phyloP scores from a whole-genome alignment of 371 early-diverging fungal species.

The Synchytrium microbalum region DNA sequence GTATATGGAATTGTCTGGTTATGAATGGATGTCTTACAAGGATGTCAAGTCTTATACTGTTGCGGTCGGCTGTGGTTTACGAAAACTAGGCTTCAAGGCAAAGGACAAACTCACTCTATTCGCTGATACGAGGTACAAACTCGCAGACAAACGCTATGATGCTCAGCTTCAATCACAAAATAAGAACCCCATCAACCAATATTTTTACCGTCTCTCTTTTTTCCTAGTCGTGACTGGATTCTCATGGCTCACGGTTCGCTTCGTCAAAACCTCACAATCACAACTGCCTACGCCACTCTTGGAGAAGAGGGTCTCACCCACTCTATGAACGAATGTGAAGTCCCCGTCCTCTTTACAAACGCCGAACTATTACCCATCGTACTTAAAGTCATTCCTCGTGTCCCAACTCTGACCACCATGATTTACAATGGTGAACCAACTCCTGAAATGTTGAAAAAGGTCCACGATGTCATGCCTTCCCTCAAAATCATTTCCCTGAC shows the following conservation, averaged over 20 bases:
- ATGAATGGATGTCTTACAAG: constrained; percentile 56
- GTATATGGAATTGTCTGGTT: constrained; percentile 52
- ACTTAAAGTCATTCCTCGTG: constrained; percentile 28
- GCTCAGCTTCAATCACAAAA: background rate
- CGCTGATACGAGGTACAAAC: constrained; percentile 64
- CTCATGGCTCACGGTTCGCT: constrained; percentile 60
- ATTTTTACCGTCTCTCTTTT: too few relatives aligned
- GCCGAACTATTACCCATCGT: constrained; percentile 73
- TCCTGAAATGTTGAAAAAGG: constrained; percentile 33
- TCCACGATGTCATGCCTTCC: constrained; percentile 29
- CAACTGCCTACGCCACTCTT: constrained; percentile 83
- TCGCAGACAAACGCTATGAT: constrained; percentile 3
- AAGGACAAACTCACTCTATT: constrained; percentile 63
- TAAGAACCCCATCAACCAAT: too few relatives aligned
- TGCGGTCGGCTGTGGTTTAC: constrained; percentile 58
- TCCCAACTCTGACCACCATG: constrained; percentile 59
- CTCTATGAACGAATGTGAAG: constrained; percentile 79
- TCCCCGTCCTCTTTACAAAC: constrained; percentile 67
- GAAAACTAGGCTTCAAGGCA: constrained; percentile 52
- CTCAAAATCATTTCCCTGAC: constrained; percentile 46
- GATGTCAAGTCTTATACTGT: constrained; percentile 44
- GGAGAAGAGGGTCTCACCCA: constrained; percentile 80
- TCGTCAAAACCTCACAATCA: constrained; percentile 64
- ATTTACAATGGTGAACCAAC: constrained; percentile 70
- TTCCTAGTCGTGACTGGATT: constrained; percentile 62